Evolutionary conservation across 495 filamentous ascomycete species (phyloP), one percentile per base, ranked within the genome.

Genomic region (Bacidia gigantensis): DNA sequence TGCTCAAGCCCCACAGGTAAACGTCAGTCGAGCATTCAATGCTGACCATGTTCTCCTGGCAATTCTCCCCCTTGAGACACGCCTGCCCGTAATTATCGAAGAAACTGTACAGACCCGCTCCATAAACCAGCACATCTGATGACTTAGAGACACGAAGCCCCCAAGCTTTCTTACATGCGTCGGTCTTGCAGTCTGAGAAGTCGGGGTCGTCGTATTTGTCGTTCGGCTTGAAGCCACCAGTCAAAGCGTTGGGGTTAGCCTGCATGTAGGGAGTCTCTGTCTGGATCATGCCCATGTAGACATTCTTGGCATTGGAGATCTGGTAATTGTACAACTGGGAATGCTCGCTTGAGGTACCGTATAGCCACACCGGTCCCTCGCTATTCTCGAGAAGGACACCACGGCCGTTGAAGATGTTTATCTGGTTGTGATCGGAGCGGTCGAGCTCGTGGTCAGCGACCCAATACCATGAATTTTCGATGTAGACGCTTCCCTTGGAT

Each of bases 401-500:
- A 54, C 90, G 85, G 42, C 88, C 90, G 60, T 86, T 95, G 73
- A 82, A 97, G 58, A 97, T 77, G 66, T 92, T 84, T 66, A 95
- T 83, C 67, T 95, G 90, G 54, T 77, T 78, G 67, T 86, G 78
- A 60, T 84, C 82, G 7, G 66, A 42, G 2, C 79, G 76, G 63
- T 95, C 90, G 39, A 97, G 82, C 55, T 87, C 84, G 71, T 97
- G 90, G 65, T 97, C 90, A 1, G 90, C 80, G 24, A 89, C 87
- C 90, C 90, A 97, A 66, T 83, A 85, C 90, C 90, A 97, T 41
- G 78, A 80, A 68, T 97, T 96, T 69, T 95, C 90, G 45, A 94
- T 67, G 65, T 95, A 94, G 14, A 81, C 76, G 49, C 77, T 81
- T 3, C 76, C 86, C 23, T 78, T 70, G 43, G 74, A 60, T 3